Evolutionary conservation across 495 filamentous ascomycete genomes (phyloP).

Genomic region (Penicillium riverlandense): DNA sequence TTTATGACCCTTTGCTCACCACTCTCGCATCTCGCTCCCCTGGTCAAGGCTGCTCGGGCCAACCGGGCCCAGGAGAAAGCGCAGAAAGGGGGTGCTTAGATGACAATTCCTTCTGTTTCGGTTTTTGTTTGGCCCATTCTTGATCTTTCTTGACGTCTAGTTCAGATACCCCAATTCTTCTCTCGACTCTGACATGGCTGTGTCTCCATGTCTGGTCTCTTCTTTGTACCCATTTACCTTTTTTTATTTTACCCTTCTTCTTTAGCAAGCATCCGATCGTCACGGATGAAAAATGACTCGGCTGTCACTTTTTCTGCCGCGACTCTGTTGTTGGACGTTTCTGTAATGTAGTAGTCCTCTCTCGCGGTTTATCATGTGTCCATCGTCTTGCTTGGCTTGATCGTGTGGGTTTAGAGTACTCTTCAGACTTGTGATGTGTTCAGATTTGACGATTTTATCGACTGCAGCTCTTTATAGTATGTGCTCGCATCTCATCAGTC

Average conservation of each 20-base stretch:
- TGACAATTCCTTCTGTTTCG: slow-evolving; percentile 9
- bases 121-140: slow-evolving; percentile 11
- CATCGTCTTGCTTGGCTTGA: too few relatives aligned
- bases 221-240: slow-evolving; percentile 4
- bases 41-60: slow-evolving; percentile 78
- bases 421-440: too few relatives aligned
- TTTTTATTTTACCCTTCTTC: slow-evolving; percentile 4
- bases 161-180: slow-evolving; percentile 38
- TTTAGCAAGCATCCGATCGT: too few relatives aligned
- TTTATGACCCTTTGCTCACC: slow-evolving; percentile 77
- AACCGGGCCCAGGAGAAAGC: slow-evolving; percentile 81
- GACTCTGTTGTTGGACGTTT: too few relatives aligned
- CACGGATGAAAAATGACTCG: slow-evolving; percentile 17
- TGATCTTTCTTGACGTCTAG: slow-evolving; percentile 27
- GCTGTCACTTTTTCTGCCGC: too few relatives aligned
- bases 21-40: slow-evolving; percentile 67
- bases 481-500: too few relatives aligned
- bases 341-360: too few relatives aligned
- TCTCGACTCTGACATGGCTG: slow-evolving; percentile 21
- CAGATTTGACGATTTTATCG: too few relatives aligned
- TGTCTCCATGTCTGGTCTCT: too few relatives aligned
- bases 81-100: slow-evolving; percentile 46
- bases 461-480: too few relatives aligned
- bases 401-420: too few relatives aligned
- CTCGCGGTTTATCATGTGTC: too few relatives aligned